phyloP scores from a whole-genome alignment of 352 stramenopile species.

The Globisporangium radiosum region DNA sequence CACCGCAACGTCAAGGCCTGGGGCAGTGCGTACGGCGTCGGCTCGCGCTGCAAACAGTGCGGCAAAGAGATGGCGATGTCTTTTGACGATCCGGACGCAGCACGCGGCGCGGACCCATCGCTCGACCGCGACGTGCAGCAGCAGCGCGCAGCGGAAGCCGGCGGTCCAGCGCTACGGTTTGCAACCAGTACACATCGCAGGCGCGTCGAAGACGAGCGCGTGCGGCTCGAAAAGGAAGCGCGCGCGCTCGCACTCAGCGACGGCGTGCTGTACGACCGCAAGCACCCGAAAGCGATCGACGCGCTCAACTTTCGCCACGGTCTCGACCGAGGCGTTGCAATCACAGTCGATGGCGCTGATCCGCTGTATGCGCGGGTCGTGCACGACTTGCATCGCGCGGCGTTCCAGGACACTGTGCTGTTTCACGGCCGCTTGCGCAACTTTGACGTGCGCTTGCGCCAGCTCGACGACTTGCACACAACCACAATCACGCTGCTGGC shows the following conservation, averaged over 20 bases:
- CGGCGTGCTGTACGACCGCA: constrained; percentile 47
- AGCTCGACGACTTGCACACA: constrained; percentile 36
- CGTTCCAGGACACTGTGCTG: constrained; percentile 56
- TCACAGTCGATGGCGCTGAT: constrained; percentile 25
- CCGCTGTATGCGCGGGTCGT: constrained; percentile 40
- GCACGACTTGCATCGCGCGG: constrained; percentile 44
- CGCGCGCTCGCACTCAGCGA: constrained; percentile 45
- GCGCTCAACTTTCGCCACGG: constrained; percentile 66
- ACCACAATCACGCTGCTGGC: constrained; percentile 33
- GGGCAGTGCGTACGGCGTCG: constrained; percentile 55
- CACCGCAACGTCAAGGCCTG: constrained; percentile 57
- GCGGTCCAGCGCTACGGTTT: constrained; percentile 32
- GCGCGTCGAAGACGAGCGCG: constrained; percentile 45
- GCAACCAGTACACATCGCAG: constrained; percentile 28
- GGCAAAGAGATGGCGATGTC: constrained; percentile 60
- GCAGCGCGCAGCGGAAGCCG: constrained; percentile 41
- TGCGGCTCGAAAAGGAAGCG: constrained; percentile 68
- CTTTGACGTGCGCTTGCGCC: constrained; percentile 55
- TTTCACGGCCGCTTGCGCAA: constrained; percentile 65
- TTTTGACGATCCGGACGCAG: constrained; percentile 45
- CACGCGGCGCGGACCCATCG: constrained; percentile 31
- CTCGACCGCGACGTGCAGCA: constrained; percentile 45
- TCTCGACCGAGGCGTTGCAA: constrained; percentile 31
- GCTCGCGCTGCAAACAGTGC: constrained; percentile 53
- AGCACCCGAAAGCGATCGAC: constrained; percentile 56